phyloP scores from a whole-genome alignment of 306 rosid species.

The Cucumis melo region DNA sequence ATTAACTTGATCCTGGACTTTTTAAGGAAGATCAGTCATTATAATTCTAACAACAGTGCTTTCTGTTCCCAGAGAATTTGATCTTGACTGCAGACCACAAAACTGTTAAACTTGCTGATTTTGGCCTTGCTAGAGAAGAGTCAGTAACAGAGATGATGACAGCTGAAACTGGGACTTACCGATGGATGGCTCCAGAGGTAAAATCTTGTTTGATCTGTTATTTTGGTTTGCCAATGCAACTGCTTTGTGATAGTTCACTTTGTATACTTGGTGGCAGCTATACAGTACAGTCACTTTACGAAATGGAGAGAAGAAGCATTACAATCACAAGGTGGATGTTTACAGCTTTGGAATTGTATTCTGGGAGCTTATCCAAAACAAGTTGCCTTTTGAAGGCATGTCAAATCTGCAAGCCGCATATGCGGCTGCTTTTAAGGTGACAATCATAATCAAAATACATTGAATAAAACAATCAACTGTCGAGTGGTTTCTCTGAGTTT shows the following conservation, averaged over 20 bases:
- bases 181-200: constrained; percentile 99
- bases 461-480: not conserved
- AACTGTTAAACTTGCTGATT: constrained; percentile 80
- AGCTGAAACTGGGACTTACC: constrained; percentile 91
- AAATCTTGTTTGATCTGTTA: not conserved
- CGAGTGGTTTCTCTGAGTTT: not conserved
- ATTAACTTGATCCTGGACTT: not conserved
- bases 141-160: constrained; percentile 96
- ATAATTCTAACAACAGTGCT: not conserved
- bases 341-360: constrained; percentile 66
- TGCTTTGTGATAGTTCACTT: not conserved
- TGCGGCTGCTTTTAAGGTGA: constrained; percentile 70
- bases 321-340: constrained; percentile 63
- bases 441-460: not conserved
- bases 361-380: constrained; percentile 61
- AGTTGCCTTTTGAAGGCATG: constrained; percentile 68
- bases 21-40: not conserved
- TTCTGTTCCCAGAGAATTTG: constrained; percentile 55
- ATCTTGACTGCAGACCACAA: constrained; percentile 67
- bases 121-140: constrained; percentile 96
- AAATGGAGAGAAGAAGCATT: constrained; percentile 71
- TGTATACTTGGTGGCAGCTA: constrained; percentile 29
- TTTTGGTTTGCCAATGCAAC: not conserved
- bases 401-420: constrained; percentile 67
- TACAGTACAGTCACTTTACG: constrained; percentile 64